These are phyloP conservation scores for Ganoderma meredithae DNA, from an alignment of 1,284 basidiomycete species.

Conservation along the genomic window DNA sequence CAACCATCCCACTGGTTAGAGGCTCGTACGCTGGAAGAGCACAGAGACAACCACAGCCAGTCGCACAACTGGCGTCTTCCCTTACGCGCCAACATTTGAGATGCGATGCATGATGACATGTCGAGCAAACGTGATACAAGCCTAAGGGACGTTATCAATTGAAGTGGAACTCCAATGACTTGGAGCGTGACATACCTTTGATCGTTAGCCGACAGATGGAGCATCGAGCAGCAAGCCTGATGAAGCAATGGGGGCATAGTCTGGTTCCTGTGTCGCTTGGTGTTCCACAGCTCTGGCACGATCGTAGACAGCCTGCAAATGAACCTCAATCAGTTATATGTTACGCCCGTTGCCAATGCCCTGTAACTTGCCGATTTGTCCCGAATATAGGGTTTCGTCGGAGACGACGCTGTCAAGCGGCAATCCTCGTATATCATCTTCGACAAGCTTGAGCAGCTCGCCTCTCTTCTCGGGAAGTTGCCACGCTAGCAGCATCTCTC, in stretches of 20 bases:
- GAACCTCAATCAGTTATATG: not conserved
- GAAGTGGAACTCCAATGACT: not conserved
- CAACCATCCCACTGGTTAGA: constrained; percentile 23
- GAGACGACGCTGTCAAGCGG: constrained; percentile 37
- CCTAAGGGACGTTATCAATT: constrained; percentile 26
- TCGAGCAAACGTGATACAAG: constrained; percentile 37
- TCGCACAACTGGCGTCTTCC: constrained; percentile 36
- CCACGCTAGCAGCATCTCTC: constrained; percentile 78
- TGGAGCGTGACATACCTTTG: constrained; percentile 59
- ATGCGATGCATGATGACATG: constrained; percentile 40
- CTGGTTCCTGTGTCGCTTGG: constrained; percentile 24
- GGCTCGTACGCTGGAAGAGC: constrained; percentile 22
- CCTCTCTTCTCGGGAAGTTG: constrained; percentile 70
- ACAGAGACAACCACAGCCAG: constrained; percentile 42
- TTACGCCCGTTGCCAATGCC: not conserved
- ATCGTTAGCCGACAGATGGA: constrained; percentile 81
- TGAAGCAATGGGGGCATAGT: constrained; percentile 58
- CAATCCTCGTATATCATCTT: constrained; percentile 40
- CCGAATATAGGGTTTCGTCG: constrained; percentile 46
- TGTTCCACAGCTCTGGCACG: constrained; percentile 41
- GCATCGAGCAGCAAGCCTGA: constrained; percentile 60
- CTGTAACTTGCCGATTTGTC: constrained; percentile 32
- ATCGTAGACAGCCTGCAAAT: constrained; percentile 42
- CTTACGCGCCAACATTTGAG: constrained; percentile 38
- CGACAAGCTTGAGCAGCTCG: constrained; percentile 72